Base-by-base conservation (phyloP, 1,284 basidiomycete genomes). In the Fomitopsis betulina region DNA sequence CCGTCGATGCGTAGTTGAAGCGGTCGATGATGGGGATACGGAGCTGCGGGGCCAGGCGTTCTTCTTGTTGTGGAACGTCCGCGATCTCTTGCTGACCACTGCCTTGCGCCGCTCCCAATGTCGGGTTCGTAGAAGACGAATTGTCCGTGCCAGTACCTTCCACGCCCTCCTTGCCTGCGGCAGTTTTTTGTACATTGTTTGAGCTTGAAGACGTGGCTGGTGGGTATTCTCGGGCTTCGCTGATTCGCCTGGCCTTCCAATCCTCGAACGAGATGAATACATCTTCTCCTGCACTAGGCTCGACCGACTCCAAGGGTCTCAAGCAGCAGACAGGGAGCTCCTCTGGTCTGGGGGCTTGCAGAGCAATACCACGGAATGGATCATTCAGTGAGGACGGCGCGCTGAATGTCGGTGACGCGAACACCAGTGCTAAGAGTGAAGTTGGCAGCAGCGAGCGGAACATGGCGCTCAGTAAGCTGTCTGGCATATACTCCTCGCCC, bases 1-100 rank as follows among this genome's bases (percentile, higher is more conserved):
- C 96, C 60, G 89, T 72, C 42, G 87, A 89, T 35, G 96, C 96
- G 68, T 97, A 98, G 74, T 99, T 97, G 81, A 96, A 97, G 47
- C 93, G 79, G 71, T 91, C 90, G 7, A 79, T 83, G 40, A 89
- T 72, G 38, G 87, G 87, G 7, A 89, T 83, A 25, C 79, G 79
- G 68, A 87, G 84, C 63, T 87, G 84, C 0, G 86, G 84, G 21
- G 83, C 76, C 35, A 79, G 67, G 3, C 72, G 67, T 57, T 74
- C 70, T 43, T 54, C 59, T 8, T 55, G 55, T 12, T 60, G 47
- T 13, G 55, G 50, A 51, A 57, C 60, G 25, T 65, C 63, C 38
- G 65, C 56, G 9, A 45, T 53, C 13, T 63, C 65, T 40, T 60
- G 60, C 8, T 42, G 45, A 21, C 38, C 43, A n/a, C 19, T 27